A percentile compares a stretch with the other conserved stretches of the same genome.
Conservation (phyloP, 768 basidiomycete species). For the Boletus rufocinnamomeus region DNA sequence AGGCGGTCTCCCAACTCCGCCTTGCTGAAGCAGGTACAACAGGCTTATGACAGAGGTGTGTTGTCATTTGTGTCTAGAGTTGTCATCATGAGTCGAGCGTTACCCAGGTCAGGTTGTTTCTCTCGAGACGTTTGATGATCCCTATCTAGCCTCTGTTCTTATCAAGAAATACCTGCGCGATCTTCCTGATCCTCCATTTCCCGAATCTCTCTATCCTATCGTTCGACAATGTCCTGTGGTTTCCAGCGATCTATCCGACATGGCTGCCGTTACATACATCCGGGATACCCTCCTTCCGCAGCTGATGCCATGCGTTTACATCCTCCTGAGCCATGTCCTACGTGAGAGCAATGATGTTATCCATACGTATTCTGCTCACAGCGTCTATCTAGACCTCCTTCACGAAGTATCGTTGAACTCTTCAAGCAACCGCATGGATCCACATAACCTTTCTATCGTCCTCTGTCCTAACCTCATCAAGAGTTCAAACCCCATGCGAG, state of each 20-base stretch:
- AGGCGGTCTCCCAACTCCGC: slow-evolving; percentile 76
- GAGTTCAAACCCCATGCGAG: slow-evolving; percentile 63
- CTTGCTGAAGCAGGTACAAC: slow-evolving; percentile 70
- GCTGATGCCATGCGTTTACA: slow-evolving; percentile 70
- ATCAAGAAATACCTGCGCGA: slow-evolving; percentile 86
- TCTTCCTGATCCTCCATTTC: slow-evolving; percentile 76
- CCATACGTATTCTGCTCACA: slow-evolving; percentile 10
- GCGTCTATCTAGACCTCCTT: slow-evolving; percentile 57
- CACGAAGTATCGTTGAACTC: slow-evolving; percentile 76
- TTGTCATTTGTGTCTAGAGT: background rate
- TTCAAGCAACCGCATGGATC: slow-evolving; percentile 75
- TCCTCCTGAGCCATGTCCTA: slow-evolving; percentile 69
- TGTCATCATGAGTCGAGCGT: slow-evolving; percentile 11
- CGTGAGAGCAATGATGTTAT: slow-evolving; percentile 42
- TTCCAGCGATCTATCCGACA: slow-evolving; percentile 52
- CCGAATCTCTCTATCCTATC: slow-evolving; percentile 63
- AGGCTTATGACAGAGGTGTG: slow-evolving; percentile 81
- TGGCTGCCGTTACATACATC: slow-evolving; percentile 63
- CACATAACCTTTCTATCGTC: slow-evolving; percentile 79
- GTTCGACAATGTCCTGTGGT: slow-evolving; percentile 69
- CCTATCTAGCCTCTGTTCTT: slow-evolving; percentile 80
- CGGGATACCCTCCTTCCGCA: slow-evolving; percentile 67
- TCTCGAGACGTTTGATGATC: slow-evolving; percentile 71
- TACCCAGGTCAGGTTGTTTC: slow-evolving; percentile 72
- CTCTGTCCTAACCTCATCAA: slow-evolving; percentile 79